Base-by-base conservation (phyloP, 257 asterid genomes). In the Nicotiana tomentosiformis region DNA sequence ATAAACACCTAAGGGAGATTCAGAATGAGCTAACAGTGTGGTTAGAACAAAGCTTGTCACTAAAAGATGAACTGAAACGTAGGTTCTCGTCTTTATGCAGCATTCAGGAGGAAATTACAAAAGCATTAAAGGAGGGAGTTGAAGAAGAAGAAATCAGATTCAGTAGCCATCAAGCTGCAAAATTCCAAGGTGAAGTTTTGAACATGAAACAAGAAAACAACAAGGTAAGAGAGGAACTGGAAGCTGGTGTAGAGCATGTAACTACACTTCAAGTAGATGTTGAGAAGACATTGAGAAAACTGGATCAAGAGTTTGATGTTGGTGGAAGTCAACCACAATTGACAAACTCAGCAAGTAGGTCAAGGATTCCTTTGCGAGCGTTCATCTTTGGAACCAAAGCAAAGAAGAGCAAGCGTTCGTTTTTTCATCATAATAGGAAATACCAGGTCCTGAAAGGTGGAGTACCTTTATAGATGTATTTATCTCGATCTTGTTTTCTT, bases 131-230 rank as follows among this genome's bases (percentile, higher is more conserved):
- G 76, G 97, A 91, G 65, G 91, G 95, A 0, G 91, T 90, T 1
- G 95, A 90, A 69, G 97, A 89, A 69, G 97, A 93, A 1, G 97
- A 92, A 78, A 90, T 91, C 65, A 83, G 61, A 74, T 93, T 96
- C 86, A 90, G 93, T 55, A 96, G 94, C 85, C 98, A 96, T 70
- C 98, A 94, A 85, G 99, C 99, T 64, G 99, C 99, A 68, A 94
- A 91, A 77, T 84, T 94, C 84, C 98, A 94, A 85, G 99, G 99
- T 35, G 98, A 96, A 89, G 87, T 91, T 68, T 61, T 90, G 91
- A 94, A 92, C 89, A 96, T 94, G 99, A 93, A 93, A 85, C 99
- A 94, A 80, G 99, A 96, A 82, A 96, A 94, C 88, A 93, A 89
- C 81, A 94, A 89, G 90, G 97, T 96, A 0, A 91, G 91, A 68